These are phyloP conservation scores for Penicillium sp. DNA, from an alignment of 2,329 filamentous ascomycete species.

Conservation along the genomic window DNA sequence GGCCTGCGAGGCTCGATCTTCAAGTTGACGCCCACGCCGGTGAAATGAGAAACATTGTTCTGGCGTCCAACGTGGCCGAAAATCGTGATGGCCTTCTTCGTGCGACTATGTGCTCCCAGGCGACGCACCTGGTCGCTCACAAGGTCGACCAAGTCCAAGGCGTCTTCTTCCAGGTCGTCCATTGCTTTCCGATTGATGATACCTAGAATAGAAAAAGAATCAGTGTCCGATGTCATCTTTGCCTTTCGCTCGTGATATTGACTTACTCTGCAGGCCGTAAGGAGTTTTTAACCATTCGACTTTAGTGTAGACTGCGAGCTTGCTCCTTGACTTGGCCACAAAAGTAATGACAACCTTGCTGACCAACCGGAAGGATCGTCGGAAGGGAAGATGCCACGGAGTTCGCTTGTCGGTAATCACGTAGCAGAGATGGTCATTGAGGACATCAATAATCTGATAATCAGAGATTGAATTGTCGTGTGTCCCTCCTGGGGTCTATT, in stretches of 20 bases:
- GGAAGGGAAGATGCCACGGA: conserved; percentile 81
- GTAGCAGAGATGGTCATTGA: conserved; percentile 70
- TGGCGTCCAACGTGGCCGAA: conserved; percentile 48
- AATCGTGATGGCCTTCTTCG: conserved; percentile 47
- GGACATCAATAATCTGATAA: conserved; percentile 78
- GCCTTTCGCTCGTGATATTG: neutral
- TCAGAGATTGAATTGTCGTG: conserved; percentile 65
- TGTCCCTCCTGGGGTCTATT: conserved; percentile 37
- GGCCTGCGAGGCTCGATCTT: conserved; percentile 49
- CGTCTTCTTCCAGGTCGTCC: conserved; percentile 57
- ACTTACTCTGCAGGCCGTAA: conserved; percentile 44
- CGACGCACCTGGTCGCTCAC: conserved; percentile 47
- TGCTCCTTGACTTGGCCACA: conserved; percentile 84
- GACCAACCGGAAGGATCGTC: conserved; percentile 71
- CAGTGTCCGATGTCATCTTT: conserved; percentile 3
- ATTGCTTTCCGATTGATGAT: conserved; percentile 63
- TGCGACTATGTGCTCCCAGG: conserved; percentile 45
- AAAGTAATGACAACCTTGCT: conserved; percentile 94
- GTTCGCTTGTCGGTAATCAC: conserved; percentile 60
- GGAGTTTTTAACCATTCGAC: conserved; percentile 78
- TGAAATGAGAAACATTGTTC: conserved; percentile 39
- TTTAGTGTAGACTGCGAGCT: conserved; percentile 79
- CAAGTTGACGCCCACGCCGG: conserved; percentile 29
- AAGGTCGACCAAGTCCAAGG: conserved; percentile 49
- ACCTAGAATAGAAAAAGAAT: conserved; percentile 22